Evolutionary conservation across 805 yeast genomes (phyloP).

Genomic region (Metschnikowia baotianmanensis): DNA sequence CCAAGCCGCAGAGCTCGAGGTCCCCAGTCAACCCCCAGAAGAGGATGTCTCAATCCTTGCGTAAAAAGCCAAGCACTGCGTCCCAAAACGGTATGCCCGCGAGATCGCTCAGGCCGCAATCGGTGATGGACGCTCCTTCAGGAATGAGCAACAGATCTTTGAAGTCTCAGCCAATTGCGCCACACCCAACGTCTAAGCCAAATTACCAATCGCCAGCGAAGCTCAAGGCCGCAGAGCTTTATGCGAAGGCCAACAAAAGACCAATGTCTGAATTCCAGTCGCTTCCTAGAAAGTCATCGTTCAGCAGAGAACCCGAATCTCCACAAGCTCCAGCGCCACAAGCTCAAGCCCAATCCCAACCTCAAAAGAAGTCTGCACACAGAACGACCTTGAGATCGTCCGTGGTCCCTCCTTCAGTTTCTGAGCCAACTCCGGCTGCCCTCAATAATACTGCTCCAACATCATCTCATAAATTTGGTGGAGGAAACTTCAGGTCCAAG

Average conservation of each 20-base stretch:
- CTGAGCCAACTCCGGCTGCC: not conserved
- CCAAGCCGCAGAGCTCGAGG: constrained; percentile 9
- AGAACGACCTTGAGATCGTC: constrained; percentile 12
- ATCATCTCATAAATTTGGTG: not conserved
- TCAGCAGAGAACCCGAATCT: constrained; percentile 40
- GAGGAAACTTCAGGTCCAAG: constrained; percentile 46
- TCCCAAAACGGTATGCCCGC: constrained; percentile 20
- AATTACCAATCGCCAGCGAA: constrained; percentile 40
- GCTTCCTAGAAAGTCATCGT: constrained; percentile 51
- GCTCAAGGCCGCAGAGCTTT: constrained; percentile 50
- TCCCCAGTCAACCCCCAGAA: constrained; percentile 12
- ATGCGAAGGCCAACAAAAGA: constrained; percentile 49
- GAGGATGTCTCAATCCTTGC: constrained; percentile 28
- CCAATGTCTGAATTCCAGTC: constrained; percentile 41
- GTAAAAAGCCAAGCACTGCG: constrained; percentile 25
- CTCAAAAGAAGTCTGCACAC: constrained; percentile 4
- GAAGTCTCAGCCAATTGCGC: constrained; percentile 32
- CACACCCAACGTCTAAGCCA: constrained; percentile 41
- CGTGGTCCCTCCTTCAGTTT: no score
- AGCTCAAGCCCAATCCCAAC: no score
- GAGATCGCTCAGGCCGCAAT: constrained; percentile 37
- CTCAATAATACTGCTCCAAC: not conserved
- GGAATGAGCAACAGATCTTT: constrained; percentile 34
- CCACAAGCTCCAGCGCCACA: constrained; percentile 3
- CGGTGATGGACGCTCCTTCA: constrained; percentile 15